Evolutionary conservation across 176 grass and related monocot genomes (phyloP), one percentile per base, ranked within the genome.

Genomic region (Musa troglodytarum): DNA sequence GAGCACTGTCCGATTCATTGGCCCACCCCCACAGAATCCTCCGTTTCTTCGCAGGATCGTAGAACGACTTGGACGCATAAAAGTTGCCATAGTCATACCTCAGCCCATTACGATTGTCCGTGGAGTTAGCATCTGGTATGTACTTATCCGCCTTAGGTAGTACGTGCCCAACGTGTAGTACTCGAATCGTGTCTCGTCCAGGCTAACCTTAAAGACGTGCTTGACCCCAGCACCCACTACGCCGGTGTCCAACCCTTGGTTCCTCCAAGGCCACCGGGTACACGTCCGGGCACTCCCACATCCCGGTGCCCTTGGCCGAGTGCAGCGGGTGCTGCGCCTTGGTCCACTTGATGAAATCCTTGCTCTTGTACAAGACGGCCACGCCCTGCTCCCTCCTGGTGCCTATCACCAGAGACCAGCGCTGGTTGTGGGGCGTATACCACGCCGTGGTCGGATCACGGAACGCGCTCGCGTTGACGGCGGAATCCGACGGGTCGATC

Each of bases 31-130:
- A 49, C 16, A 70, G 2, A 6, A 70, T 50, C 16, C 68, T 50
- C 1, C 68, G 12, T 1, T 11, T 1, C 28, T 70, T 70, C 1
- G 8, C 68, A 2, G 68, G 68, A 50, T 70, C 68, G 43, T 50
- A 69, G 67, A 69, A 70, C 8, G 68, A 50, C 43, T 70, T 70
- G 0, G 43, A 70, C 8, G 43, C 68, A 50, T 70, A 51, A 11
- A 70, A 70, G 68, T 70, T 70, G 1, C 43, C 68, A 10, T 70
- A 70, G 50, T 70, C 68, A 50, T 50, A 70, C 17, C 68, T 70
- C 5, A 70, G 3, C 12, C 68, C 68, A 4, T 1, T 43, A 16
- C 12, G 2, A 17, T 50, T n/a, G 20, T 69, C 67, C 34, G 10
- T 13, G 0, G 17, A 50, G 34, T 16, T 19, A 19, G 49, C 16